These are phyloP conservation scores for Leucoagaricus sp. DNA, from an alignment of 1,284 basidiomycete genomes.

Conservation along the genomic window DNA sequence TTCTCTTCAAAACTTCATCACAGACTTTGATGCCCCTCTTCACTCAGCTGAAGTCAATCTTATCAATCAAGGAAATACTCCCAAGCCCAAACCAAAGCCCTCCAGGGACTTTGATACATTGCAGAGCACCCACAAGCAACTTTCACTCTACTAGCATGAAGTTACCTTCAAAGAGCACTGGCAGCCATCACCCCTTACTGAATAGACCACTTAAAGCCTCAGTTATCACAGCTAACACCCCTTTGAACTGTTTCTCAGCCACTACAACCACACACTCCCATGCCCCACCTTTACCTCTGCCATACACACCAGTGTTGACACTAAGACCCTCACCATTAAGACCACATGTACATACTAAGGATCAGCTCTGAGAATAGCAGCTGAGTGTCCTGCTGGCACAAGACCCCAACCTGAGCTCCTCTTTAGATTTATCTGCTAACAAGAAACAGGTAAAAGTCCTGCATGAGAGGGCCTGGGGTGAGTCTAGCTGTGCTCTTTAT, in stretches of 20 bases:
- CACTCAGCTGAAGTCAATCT: slow-evolving; percentile 8
- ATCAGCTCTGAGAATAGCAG: neutral
- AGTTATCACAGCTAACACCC: too few species aligned
- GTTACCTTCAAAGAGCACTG: neutral
- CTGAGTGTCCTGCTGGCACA: neutral
- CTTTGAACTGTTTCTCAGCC: too few species aligned
- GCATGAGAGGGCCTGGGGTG: slow-evolving; percentile 12
- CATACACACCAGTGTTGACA: neutral
- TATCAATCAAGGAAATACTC: neutral
- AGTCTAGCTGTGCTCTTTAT: slow-evolving; percentile 17
- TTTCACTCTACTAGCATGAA: neutral
- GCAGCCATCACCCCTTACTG: too few species aligned
- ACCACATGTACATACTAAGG: neutral
- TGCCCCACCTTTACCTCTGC: neutral
- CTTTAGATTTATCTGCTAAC: neutral
- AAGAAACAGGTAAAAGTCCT: neutral
- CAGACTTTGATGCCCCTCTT: slow-evolving; percentile 14
- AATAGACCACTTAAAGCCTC: too few species aligned
- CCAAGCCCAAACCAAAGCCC: slow-evolving; percentile 1
- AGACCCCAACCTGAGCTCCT: neutral
- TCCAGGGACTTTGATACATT: too few species aligned
- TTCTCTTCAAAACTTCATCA: slow-evolving; percentile 23
- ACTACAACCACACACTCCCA: neutral
- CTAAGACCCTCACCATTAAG: neutral
- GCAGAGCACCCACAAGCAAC: too few species aligned